Evolutionary conservation across 2,329 filamentous ascomycete species (phyloP).

Genomic region (Cytospora chrysosperma): DNA sequence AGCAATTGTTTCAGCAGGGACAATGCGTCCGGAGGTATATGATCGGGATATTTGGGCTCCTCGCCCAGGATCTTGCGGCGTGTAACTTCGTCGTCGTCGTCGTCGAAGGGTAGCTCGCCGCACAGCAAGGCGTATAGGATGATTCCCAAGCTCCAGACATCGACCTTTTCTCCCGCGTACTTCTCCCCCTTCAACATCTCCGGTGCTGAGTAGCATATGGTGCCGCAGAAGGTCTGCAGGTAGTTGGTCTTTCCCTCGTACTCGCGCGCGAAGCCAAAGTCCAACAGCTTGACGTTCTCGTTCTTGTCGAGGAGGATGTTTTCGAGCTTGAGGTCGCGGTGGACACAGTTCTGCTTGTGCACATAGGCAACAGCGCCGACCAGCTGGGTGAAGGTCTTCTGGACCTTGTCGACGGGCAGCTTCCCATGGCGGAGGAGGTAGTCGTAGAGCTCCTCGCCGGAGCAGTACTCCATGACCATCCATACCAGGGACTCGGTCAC

Average conservation of each 20-base stretch:
- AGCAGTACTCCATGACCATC: slow-evolving; percentile 95
- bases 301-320: slow-evolving; percentile 95
- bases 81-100: slow-evolving; percentile 87
- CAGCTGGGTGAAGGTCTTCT: slow-evolving; percentile 93
- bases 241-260: slow-evolving; percentile 95
- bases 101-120: slow-evolving; percentile 90
- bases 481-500: slow-evolving; percentile 94
- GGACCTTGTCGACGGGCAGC: slow-evolving; percentile 80
- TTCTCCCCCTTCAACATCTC: slow-evolving; percentile 99
- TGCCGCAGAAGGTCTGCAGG: slow-evolving; percentile 95
- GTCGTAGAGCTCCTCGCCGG: slow-evolving; percentile 95
- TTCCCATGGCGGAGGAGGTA: slow-evolving; percentile 86
- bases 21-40: slow-evolving; percentile 74
- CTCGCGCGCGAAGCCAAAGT: slow-evolving; percentile 97
- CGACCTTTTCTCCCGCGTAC: slow-evolving; percentile 96
- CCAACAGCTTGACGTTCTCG: slow-evolving; percentile 95
- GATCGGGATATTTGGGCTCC: slow-evolving; percentile 81
- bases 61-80: slow-evolving; percentile 81
- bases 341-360: slow-evolving; percentile 91
- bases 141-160: slow-evolving; percentile 89
- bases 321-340: slow-evolving; percentile 94
- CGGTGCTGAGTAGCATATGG: slow-evolving; percentile 94
- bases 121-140: slow-evolving; percentile 81
- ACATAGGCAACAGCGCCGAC: slow-evolving; percentile 95
- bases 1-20: slow-evolving; percentile 76